Percentiles rank a stretch among this genome's conserved stretches.
Conservation (phyloP, 306 rosid species). For the Sphenostylis stenocarpa region DNA sequence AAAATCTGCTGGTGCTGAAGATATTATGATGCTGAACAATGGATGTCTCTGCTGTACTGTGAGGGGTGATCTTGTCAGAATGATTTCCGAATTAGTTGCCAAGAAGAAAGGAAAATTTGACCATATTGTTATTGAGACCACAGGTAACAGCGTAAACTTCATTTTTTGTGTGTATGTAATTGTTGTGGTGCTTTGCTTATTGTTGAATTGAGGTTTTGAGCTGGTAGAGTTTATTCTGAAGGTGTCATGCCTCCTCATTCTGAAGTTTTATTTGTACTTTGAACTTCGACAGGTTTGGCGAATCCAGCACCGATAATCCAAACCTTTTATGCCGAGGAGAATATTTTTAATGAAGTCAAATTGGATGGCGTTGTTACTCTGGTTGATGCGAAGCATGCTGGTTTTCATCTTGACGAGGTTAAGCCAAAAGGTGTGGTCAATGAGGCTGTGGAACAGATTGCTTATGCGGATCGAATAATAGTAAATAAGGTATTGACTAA, state of each 20-base stretch:
- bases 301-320: constrained; percentile 96
- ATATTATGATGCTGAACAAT: constrained; percentile 88
- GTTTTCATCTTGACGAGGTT: constrained; percentile 80
- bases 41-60: constrained; percentile 99
- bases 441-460: constrained; percentile 93
- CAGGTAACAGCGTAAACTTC: constrained; percentile 44
- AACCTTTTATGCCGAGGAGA: constrained; percentile 92
- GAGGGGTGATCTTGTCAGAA: constrained; percentile 93
- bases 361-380: constrained; percentile 97
- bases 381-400: constrained; percentile 91
- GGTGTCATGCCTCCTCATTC: not conserved
- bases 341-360: constrained; percentile 78
- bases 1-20: constrained; percentile 86
- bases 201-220: not conserved
- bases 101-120: constrained; percentile 87
- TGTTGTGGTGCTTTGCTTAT: not conserved
- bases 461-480: constrained; percentile 92
- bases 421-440: constrained; percentile 88
- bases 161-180: not conserved
- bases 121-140: constrained; percentile 93
- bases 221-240: not conserved
- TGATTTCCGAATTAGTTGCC: constrained; percentile 77
- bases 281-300: constrained; percentile 69
- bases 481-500: constrained; percentile 73
- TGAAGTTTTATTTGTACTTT: constrained; percentile 17